Evolutionary conservation across 768 basidiomycete genomes (phyloP).

Genomic region (Suillus variegatus): DNA sequence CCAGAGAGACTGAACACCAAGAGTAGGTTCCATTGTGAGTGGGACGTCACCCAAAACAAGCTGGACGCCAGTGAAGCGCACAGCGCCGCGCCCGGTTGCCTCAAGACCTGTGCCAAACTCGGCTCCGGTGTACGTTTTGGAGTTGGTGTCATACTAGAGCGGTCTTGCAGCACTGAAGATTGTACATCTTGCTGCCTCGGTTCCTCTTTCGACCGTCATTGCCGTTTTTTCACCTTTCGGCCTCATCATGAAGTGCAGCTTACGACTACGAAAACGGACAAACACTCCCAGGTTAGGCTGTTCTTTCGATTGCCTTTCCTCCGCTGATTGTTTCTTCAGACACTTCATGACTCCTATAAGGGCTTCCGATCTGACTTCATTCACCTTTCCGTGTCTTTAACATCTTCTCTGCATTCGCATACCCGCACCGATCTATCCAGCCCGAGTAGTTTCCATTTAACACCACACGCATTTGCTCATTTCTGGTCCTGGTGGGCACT

Average conservation of each 20-base stretch:
- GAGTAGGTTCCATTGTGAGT: slow-evolving; percentile 3
- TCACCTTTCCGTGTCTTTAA: slow-evolving; percentile 86
- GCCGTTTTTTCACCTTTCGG: slow-evolving; percentile 76
- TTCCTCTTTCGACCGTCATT: slow-evolving; percentile 69
- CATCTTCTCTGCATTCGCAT: slow-evolving; percentile 51
- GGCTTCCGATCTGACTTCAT: slow-evolving; percentile 94
- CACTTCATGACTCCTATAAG: slow-evolving; percentile 70
- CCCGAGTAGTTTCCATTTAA: slow-evolving; percentile 80
- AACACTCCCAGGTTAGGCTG: slow-evolving; percentile 46
- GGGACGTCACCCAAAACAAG: not conserved
- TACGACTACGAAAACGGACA: slow-evolving; percentile 42
- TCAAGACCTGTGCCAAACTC: slow-evolving; percentile 83
- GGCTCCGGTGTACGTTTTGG: slow-evolving; percentile 86
- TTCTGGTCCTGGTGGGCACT: slow-evolving; percentile 93
- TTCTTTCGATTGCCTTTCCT: not conserved
- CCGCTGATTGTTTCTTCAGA: slow-evolving; percentile 29
- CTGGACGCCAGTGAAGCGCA: not conserved
- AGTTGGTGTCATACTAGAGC: slow-evolving; percentile 78
- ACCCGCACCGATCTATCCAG: slow-evolving; percentile 24
- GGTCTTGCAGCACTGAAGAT: slow-evolving; percentile 66
- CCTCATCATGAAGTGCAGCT: slow-evolving; percentile 79
- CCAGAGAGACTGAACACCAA: not conserved
- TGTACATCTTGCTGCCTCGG: slow-evolving; percentile 71
- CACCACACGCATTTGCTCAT: slow-evolving; percentile 81
- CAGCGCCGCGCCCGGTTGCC: slow-evolving; percentile 31